These are phyloP conservation scores for Kwoniella shivajii DNA, from an alignment of 1,284 basidiomycete genomes.

Conservation along the genomic window DNA sequence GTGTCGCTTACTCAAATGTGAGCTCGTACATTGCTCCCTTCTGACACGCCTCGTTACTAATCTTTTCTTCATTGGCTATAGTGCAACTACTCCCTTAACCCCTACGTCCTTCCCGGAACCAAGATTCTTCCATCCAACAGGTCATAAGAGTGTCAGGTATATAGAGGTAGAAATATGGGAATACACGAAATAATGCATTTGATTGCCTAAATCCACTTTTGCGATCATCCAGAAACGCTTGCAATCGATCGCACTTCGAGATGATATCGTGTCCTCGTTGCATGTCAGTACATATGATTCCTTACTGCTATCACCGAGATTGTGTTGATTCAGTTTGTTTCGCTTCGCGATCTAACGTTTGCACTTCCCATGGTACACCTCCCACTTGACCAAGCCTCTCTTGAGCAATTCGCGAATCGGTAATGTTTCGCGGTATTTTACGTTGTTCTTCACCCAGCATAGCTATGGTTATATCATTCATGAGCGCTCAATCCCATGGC, in stretches of 20 bases:
- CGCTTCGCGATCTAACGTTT: slow-evolving; percentile 18
- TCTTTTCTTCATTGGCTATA: slow-evolving; percentile 47
- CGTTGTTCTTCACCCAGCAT: slow-evolving; percentile 50
- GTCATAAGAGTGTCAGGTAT: neutral
- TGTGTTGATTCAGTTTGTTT: neutral
- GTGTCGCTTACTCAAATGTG: slow-evolving; percentile 73
- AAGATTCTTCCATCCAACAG: slow-evolving; percentile 64
- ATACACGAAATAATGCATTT: neutral
- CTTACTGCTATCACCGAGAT: neutral
- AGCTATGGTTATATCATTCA: too few species aligned
- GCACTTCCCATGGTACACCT: slow-evolving; percentile 35
- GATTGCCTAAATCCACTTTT: neutral
- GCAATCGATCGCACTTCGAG: too few species aligned
- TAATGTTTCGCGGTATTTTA: slow-evolving; percentile 28
- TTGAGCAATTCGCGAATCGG: slow-evolving; percentile 23
- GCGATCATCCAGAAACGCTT: neutral
- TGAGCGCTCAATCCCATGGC: neutral
- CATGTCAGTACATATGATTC: neutral
- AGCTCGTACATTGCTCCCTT: slow-evolving; percentile 13
- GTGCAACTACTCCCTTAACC: slow-evolving; percentile 96
- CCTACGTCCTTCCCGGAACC: slow-evolving; percentile 86
- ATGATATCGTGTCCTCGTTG: too few species aligned
- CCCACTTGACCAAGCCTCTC: slow-evolving; percentile 29
- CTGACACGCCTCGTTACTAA: neutral
- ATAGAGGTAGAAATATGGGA: neutral